Base-by-base conservation (phyloP, 148 eudicot genomes). In the Dianthus caryophyllus region DNA sequence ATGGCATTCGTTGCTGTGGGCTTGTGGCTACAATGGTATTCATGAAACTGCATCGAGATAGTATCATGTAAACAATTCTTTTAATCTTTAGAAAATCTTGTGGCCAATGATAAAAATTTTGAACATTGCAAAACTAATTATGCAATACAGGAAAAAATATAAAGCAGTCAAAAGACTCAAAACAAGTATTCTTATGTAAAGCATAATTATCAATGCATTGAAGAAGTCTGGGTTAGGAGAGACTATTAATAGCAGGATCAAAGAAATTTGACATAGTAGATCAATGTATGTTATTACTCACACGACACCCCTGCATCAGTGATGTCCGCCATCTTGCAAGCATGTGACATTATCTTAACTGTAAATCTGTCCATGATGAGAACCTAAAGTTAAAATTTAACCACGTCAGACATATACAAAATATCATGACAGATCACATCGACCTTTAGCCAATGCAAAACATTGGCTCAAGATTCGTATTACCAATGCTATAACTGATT, bases 241-340 rank as follows among this genome's bases (percentile, higher is more conserved):
- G 5, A 22, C 15, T 26, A 43, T 20, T 22, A 63, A 43, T 24
- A 43, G 18, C 44, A 20, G 9, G 25, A 60, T n/a, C 25, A 18
- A 22, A 25, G 15, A 24, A 60, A 24, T 22, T 29, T 48, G 54
- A 31, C 1, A 29, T 43, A 38, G 24, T n/a, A 68, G 55, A 50
- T n/a, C 24, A 59, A 58, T 72, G 81, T 69, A 73, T 78, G 70
- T 68, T 62, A 61, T 64, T 66, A 67, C 96, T 87, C 75, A 93
- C 98, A 82, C 82, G 98, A 87, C 72, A 93, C 90, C 81, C 91
- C 98, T 79, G 89, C 91, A 46, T 87, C 90, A 12, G 96, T 93
- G 71, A 93, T 89, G 79, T 93, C 98, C 51, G 90, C 95, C 96
- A 89, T 89, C 84, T 93, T 93, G 91, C 96, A 93, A 38, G 98